A percentile compares a stretch with the other conserved stretches of the same genome.
phyloP scores from a whole-genome alignment of 495 filamentous ascomycete genomes.

The Neurospora sp. region DNA sequence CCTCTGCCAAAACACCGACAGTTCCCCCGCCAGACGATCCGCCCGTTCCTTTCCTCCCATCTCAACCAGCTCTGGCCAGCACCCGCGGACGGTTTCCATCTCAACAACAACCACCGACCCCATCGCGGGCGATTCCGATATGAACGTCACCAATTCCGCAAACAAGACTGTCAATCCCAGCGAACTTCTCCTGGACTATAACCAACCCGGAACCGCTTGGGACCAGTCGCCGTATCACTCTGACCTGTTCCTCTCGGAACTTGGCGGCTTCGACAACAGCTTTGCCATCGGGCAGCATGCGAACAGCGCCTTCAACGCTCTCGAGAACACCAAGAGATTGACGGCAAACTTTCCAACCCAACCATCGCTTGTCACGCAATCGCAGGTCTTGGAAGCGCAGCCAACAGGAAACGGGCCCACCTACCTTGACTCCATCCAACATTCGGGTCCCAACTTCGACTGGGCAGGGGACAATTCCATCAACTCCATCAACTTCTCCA shows the following conservation, averaged over 20 bases:
- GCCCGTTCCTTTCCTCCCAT: not conserved
- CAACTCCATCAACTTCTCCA: not conserved
- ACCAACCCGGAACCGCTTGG: not conserved
- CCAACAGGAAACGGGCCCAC: not conserved
- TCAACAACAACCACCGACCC: not conserved
- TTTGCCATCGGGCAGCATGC: not conserved
- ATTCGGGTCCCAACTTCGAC: not conserved
- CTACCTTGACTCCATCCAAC: not conserved
- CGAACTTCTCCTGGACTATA: not conserved
- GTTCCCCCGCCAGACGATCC: not conserved
- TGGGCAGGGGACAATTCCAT: not conserved
- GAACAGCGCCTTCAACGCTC: not conserved
- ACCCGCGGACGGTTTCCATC: not conserved
- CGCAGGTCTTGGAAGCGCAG: not conserved
- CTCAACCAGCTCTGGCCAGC: not conserved
- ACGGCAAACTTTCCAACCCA: not conserved
- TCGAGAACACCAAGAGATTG: not conserved
- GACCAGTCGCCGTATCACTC: not conserved
- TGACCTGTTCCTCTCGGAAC: not conserved
- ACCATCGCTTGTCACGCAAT: not conserved
- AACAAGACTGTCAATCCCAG: not conserved
- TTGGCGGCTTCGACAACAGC: not conserved
- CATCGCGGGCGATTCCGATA: not conserved
- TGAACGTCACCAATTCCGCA: not conserved
- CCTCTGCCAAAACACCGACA: not conserved